Evolutionary conservation across 352 stramenopile genomes (phyloP).

Genomic region (Phytophthora podocarpi): DNA sequence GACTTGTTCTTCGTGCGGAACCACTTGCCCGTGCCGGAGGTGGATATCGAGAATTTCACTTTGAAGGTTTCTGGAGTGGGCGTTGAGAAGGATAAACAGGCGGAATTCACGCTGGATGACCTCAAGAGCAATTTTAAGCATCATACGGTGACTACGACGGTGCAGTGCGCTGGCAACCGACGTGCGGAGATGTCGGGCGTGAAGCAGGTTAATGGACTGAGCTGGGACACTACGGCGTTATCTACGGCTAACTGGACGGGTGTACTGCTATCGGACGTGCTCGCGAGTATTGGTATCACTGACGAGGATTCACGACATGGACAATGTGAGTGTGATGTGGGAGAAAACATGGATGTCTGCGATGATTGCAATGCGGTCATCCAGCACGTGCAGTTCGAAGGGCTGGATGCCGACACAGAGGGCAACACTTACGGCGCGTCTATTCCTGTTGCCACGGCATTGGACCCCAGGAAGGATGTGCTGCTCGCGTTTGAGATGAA

Average conservation of each 20-base stretch:
- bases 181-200: conserved; percentile 93
- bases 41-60: conserved; percentile 64
- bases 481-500: conserved; percentile 99
- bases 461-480: conserved; percentile 95
- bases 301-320: conserved; percentile 63
- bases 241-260: conserved; percentile 96
- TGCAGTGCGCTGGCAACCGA: conserved; percentile 98
- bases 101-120: conserved; percentile 78
- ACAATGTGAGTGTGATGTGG: conserved; percentile 57
- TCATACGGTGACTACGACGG: conserved; percentile 91
- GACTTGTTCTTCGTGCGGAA: conserved; percentile 98
- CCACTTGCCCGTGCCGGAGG: conserved; percentile 96
- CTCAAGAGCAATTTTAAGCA: conserved; percentile 95
- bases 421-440: conserved; percentile 87
- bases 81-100: conserved; percentile 45
- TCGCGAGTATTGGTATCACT: conserved; percentile 86
- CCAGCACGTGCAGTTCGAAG: conserved; percentile 88
- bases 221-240: conserved; percentile 90
- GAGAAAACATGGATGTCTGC: conserved; percentile 58
- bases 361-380: conserved; percentile 72
- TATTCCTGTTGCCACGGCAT: conserved; percentile 94
- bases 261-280: conserved; percentile 92
- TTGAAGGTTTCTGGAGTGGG: conserved; percentile 77
- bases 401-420: conserved; percentile 80
- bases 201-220: conserved; percentile 88